Conservation (phyloP, 371 early-diverging fungal species). For the Syncephalastrum monosporum region DNA sequence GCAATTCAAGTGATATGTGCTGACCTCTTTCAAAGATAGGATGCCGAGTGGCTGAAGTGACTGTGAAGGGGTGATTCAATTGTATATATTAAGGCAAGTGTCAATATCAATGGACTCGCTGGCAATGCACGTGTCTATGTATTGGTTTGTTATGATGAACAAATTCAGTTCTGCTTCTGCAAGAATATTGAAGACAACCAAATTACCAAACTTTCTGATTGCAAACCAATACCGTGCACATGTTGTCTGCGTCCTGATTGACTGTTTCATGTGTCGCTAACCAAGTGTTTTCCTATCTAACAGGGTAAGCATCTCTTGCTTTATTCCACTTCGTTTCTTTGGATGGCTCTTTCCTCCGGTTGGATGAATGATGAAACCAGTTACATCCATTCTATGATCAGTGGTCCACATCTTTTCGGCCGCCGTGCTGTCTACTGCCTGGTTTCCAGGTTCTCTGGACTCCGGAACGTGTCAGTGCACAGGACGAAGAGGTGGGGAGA, state of each 20-base stretch:
- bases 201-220: background rate
- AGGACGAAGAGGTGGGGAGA: no score
- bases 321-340: background rate
- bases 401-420: constrained; percentile 33
- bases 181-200: constrained; percentile 30
- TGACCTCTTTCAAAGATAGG: constrained; percentile 2
- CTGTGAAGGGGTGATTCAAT: no score
- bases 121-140: no score
- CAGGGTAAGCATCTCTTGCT: no score
- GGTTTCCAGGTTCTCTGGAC: constrained; percentile 32
- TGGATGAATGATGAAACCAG: constrained; percentile 31
- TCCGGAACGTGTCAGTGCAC: background rate
- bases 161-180: constrained; percentile 52
- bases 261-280: constrained; percentile 15
- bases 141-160: constrained; percentile 15
- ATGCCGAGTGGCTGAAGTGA: no score
- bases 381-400: constrained; percentile 52
- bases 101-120: background rate
- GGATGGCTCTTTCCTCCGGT: background rate
- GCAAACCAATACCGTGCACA: no score
- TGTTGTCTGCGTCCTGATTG: constrained; percentile 3
- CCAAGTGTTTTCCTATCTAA: constrained; percentile 7
- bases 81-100: constrained; percentile 5
- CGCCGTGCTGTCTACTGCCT: constrained; percentile 13
- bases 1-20: constrained; percentile 8